These are phyloP conservation scores for Calonectria henricotiae DNA, from an alignment of 2,329 filamentous ascomycete genomes.

Conservation along the genomic window DNA sequence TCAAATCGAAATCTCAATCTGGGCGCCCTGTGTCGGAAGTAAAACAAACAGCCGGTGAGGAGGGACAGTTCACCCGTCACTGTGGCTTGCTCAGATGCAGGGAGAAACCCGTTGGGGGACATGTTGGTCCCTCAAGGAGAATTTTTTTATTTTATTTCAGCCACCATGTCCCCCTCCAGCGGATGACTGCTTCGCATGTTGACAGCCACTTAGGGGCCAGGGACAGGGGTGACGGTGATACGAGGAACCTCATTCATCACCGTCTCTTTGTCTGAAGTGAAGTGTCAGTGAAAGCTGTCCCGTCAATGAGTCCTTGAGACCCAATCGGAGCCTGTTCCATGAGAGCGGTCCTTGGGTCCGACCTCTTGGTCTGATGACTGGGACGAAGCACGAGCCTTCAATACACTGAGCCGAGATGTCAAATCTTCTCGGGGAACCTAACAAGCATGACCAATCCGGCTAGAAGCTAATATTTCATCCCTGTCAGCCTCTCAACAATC, in stretches of 20 bases:
- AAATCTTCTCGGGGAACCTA: slow-evolving; percentile 31
- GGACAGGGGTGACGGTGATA: slow-evolving; percentile 34
- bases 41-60: slow-evolving; percentile 32
- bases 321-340: slow-evolving; percentile 52
- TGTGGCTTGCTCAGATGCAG: slow-evolving; percentile 21
- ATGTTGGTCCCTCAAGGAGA: slow-evolving; percentile 31
- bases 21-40: slow-evolving; percentile 34
- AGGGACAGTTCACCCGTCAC: slow-evolving; percentile 10
- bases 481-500: slow-evolving; percentile 24
- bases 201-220: slow-evolving; percentile 34
- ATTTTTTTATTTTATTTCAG: slow-evolving; percentile 34
- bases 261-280: slow-evolving; percentile 25
- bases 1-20: slow-evolving; percentile 33
- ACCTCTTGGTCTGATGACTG: slow-evolving; percentile 41
- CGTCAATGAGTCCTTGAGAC: slow-evolving; percentile 30
- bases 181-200: slow-evolving; percentile 26
- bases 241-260: slow-evolving; percentile 29
- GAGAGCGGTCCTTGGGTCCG: slow-evolving; percentile 46
- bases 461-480: slow-evolving; percentile 28
- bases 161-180: slow-evolving; percentile 21
- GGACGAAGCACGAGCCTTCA: slow-evolving; percentile 23
- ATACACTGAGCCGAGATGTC: slow-evolving; percentile 35
- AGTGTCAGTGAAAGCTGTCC: slow-evolving; percentile 33
- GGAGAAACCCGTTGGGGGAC: slow-evolving; percentile 26
- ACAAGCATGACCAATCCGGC: slow-evolving; percentile 24